Evolutionary conservation across 1,139 yeast genomes (phyloP), one percentile per base, ranked within the genome.

Genomic region (Debaryomycetaceae sp.): DNA sequence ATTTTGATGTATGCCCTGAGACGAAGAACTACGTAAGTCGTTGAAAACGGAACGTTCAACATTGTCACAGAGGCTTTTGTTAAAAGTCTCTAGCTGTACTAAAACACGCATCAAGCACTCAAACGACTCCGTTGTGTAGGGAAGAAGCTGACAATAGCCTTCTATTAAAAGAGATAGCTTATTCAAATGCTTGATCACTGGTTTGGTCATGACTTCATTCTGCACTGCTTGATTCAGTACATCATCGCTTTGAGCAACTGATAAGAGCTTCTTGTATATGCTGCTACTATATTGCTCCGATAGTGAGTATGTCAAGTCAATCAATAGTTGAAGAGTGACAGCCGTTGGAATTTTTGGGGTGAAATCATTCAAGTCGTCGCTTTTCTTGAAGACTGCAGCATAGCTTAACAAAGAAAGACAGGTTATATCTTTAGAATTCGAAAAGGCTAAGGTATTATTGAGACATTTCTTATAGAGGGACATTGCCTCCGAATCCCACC

Each of bases 141-240:
- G 56, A 34, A 72, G 54, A 2, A 49, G 44, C 20, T 50, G 45
- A 30, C 68, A 57, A 42, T 60, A 68, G 9, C 61, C 62, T 44
- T 76, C 80, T 33, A 77, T 60, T 6, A 81, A 54, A 45, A 72
- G 69, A 0, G 85, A 73, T 35, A 81, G 53, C 41, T 73, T 66
- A 55, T 72, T 80, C 46, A 81, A 56, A 52, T 78, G 80, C 46
- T 72, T 75, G n/a, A 78, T 49, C 5, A 72, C 72, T 0, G 85
- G 85, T 24, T 57, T 63, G 45, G 54, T 62, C 23, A 57, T 46
- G 5, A 68, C 50, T 20, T 55, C 51, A 13, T 49, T 45, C 11
- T 49, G 49, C 6, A 58, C 36, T 9, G 46, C 24, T 4, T 51
- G 48, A 20, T 62, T 63, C 11, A 49, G 22, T 13, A 50, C 45